Base-by-base conservation (phyloP, 2,329 filamentous ascomycete species). In the Seiridium cupressi region DNA sequence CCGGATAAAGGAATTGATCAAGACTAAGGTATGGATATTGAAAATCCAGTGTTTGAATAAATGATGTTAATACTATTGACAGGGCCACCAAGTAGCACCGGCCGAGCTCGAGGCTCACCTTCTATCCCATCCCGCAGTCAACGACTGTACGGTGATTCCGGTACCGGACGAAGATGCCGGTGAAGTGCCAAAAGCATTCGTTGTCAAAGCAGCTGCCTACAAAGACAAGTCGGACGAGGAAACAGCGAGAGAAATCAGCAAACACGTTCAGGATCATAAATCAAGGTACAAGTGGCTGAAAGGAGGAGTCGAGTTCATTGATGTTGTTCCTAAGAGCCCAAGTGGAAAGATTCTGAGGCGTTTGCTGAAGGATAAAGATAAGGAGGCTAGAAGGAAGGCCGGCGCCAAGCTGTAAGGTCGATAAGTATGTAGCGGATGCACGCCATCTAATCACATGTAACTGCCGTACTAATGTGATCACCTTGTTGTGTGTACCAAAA, bases 81-180 rank as follows among this genome's bases (percentile, higher is more conserved):
- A 78, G 87, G 92, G 91, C 60, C 80, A 89, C 61, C 91, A 95
- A 86, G 91, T 95, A 31, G 90, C 91, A 0, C 91, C 91, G 0
- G 91, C 91, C 2, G 91, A 95, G 71, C 84, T 96, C 1, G 91
- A 96, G 75, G 89, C 90, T 1, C 89, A 92, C 68, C 80, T 96
- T 4, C 84, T 96, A 11, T 84, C 87, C 0, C 91, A 94, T 71
- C 85, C 88, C 0, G 81, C 82, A 9, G 91, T 95, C n/a, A 85
- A 86, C 48, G 91, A 96, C 74, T 90, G 87, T 65, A 87, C 91
- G 11, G 91, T 96, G 6, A 92, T 95, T 64, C 88, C 88, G 11
- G 79, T 93, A 1, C 89, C 87, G 0, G 80, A 88, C 59, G 79
- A 84, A 18, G 76, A 79, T 11, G 82, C 85, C 4, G 87, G 85